Percentiles rank a stretch among this genome's conserved stretches.
Evolutionary conservation across 2,329 filamentous ascomycete species (phyloP).

Genomic region (Aspergillus transmontanensis): DNA sequence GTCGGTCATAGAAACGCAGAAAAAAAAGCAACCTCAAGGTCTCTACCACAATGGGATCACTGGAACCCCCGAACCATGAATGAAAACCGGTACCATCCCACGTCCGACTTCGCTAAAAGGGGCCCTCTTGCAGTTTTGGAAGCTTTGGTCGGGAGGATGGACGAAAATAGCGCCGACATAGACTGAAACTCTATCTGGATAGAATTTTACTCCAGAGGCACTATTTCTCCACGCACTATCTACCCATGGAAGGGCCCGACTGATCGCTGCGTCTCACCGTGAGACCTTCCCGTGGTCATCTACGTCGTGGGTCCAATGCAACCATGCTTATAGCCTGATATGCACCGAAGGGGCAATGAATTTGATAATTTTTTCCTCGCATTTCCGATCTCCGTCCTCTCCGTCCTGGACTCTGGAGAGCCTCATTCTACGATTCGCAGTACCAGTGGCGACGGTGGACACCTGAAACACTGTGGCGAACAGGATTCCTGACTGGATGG

Average conservation of each 20-base stretch:
- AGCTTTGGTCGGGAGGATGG: neutral
- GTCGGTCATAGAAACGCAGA: neutral
- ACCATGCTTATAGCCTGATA: neutral
- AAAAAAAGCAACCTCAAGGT: neutral
- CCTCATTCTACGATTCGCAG: neutral
- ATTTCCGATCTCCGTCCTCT: neutral
- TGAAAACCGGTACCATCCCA: neutral
- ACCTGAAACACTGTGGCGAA: neutral
- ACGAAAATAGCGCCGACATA: constrained; percentile 4
- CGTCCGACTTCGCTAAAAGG: neutral
- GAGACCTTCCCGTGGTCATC: constrained; percentile 9
- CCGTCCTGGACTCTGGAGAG: neutral
- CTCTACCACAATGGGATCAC: neutral
- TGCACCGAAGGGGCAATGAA: neutral
- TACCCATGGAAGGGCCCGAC: neutral
- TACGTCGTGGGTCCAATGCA: constrained; percentile 5
- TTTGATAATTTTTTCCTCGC: neutral
- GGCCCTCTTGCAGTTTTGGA: neutral
- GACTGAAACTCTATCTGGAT: constrained; percentile 9
- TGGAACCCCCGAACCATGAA: neutral
- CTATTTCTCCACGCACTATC: constrained; percentile 7
- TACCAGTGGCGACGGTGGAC: neutral
- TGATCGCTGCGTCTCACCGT: constrained; percentile 12
- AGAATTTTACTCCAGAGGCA: constrained; percentile 3
- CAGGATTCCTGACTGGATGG: neutral